A percentile compares a stretch with the other conserved stretches of the same genome.
Evolutionary conservation across 2,329 filamentous ascomycete genomes (phyloP).

Genomic region (Fusarium sp.): DNA sequence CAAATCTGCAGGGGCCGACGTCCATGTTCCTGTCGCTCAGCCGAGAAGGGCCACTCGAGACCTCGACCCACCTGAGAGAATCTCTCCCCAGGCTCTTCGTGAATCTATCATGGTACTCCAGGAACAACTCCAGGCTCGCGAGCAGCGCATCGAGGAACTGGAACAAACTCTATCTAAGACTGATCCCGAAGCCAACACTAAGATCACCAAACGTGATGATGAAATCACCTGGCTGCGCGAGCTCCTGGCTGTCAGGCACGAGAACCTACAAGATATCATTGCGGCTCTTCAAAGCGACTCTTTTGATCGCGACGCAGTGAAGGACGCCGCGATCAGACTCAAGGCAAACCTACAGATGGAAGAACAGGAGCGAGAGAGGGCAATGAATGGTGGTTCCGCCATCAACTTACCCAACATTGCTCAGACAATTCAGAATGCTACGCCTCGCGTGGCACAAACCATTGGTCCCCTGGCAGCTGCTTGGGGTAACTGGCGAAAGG

Average conservation of each 20-base stretch:
- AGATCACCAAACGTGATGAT: constrained; percentile 90
- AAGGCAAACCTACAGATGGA: constrained; percentile 98
- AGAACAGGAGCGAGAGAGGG: constrained; percentile 90
- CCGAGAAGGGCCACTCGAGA: constrained; percentile 48
- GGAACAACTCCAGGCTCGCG: constrained; percentile 94
- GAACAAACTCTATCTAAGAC: constrained; percentile 75
- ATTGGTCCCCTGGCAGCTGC: constrained; percentile 85
- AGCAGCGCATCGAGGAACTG: constrained; percentile 87
- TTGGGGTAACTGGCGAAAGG: constrained; percentile 94
- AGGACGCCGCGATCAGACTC: constrained; percentile 91
- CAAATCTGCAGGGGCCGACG: constrained; percentile 63
- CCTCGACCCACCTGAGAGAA: constrained; percentile 77
- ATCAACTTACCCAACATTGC: constrained; percentile 80
- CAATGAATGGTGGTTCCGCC: constrained; percentile 75
- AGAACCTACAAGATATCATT: constrained; percentile 94
- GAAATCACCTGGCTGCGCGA: constrained; percentile 97
- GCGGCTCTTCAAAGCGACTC: constrained; percentile 77
- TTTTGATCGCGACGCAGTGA: constrained; percentile 82
- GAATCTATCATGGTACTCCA: constrained; percentile 97
- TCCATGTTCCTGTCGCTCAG: constrained; percentile 40
- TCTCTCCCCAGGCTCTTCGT: constrained; percentile 92
- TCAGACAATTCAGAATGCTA: constrained; percentile 79
- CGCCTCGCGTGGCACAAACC: constrained; percentile 85
- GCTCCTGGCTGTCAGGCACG: constrained; percentile 87
- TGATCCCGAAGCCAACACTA: constrained; percentile 81